Base-by-base conservation (phyloP, 2,329 filamentous ascomycete genomes). In the Penicillium decumbens region DNA sequence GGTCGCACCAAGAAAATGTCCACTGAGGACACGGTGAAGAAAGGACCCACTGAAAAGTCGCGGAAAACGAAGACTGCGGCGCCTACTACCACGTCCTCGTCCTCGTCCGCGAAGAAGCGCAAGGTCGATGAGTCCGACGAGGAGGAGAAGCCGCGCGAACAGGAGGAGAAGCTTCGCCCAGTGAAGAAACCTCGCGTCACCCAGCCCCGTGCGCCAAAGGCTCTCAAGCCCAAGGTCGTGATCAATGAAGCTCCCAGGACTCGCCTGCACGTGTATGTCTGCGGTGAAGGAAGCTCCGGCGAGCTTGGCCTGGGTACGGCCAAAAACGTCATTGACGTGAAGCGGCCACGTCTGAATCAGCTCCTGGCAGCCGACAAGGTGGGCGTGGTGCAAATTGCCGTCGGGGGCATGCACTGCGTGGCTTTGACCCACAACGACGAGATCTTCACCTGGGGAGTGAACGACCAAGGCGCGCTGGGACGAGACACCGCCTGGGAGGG, bases 361-460 rank as follows among this genome's bases (percentile, higher is more conserved):
- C 74, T 79, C 50, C 75, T 89, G 35, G 70, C 74, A 24, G 72
- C 78, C 3, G 73, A 78, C 52, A 73, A 73, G 32, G 78, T 84
- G 46, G 81, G 83, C 40, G 82, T 93, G 30, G 87, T 93, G 2
- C 83, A 88, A 68, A 71, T 95, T 49, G 83, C 87, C 43, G 83
- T 85, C 52, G 89, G 89, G 53, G 88, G 88, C 49, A 92, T 95
- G 88, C 89, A 95, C 71, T 83, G 79, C 45, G 76, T 87, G 54
- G 88, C 85, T 3, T 73, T 93, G 45, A 92, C 89, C 43, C 80
- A 84, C 58, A 85, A 92, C 68, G 89, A 90, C 75, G 84, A 84
- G 72, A 87, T 95, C 59, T 74, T 89, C 46, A 90, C 87, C 25
- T 95, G 89, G 89, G 89, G 89, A 46, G 88, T 93, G 59, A 93